phyloP scores from a whole-genome alignment of 2,329 filamentous ascomycete species.

The Diaporthe capsici region DNA sequence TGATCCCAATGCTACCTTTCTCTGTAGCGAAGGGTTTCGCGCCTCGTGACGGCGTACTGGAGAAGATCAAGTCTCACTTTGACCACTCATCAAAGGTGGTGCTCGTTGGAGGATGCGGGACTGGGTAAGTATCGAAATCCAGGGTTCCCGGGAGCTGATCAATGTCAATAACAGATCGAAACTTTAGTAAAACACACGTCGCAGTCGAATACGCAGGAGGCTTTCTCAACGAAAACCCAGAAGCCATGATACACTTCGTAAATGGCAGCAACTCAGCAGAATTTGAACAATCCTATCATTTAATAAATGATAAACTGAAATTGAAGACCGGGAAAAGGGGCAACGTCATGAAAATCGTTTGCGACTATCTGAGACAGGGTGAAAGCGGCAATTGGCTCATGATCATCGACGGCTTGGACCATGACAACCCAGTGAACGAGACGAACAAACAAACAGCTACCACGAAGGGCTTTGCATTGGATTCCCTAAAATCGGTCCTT shows the following conservation, averaged over 20 bases:
- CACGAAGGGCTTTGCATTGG: too few relatives aligned
- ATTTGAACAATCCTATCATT: not conserved
- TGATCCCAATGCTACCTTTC: not conserved
- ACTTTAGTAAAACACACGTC: not conserved
- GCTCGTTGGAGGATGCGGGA: not conserved
- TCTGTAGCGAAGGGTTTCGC: not conserved
- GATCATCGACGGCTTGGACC: too few relatives aligned
- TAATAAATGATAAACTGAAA: not conserved
- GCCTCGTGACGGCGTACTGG: not conserved
- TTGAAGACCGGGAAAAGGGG: not conserved
- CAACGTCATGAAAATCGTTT: too few relatives aligned
- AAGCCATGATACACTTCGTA: not conserved
- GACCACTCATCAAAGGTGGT: not conserved
- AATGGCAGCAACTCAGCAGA: not conserved
- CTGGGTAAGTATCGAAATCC: not conserved
- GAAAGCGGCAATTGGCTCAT: too few relatives aligned
- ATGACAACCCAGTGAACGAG: too few relatives aligned
- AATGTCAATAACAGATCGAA: not conserved
- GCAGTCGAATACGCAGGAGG: not conserved
- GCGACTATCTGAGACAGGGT: too few relatives aligned
- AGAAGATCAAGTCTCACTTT: not conserved
- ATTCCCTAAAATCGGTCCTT: too few relatives aligned
- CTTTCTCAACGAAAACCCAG: not conserved
- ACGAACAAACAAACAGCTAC: too few relatives aligned
- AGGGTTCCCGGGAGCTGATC: too few relatives aligned